phyloP scores from a whole-genome alignment of 2,329 filamentous ascomycete species.

The Endocalyx cinctus region DNA sequence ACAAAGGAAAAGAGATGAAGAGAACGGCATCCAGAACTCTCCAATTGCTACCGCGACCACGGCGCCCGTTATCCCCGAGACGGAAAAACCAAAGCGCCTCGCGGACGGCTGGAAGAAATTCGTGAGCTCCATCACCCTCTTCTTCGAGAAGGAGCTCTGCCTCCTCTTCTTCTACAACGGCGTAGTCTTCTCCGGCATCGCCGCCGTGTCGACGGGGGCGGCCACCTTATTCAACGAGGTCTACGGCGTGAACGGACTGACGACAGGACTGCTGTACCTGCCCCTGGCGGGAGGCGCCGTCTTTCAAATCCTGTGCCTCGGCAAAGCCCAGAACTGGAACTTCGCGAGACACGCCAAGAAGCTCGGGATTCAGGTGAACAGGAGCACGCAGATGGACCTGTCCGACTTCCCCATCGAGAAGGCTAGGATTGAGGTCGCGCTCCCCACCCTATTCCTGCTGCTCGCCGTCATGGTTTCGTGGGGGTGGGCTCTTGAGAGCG shows the following conservation, averaged over 20 bases:
- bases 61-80: too few species aligned
- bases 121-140: conserved; percentile 46
- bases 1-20: too few species aligned
- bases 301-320: conserved; percentile 43
- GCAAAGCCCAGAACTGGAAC: conserved; percentile 58
- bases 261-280: conserved; percentile 48
- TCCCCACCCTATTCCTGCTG: conserved; percentile 49
- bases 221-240: conserved; percentile 44
- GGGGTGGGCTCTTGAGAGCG: conserved; percentile 51
- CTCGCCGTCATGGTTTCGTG: conserved; percentile 50
- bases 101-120: conserved; percentile 22
- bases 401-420: conserved; percentile 47
- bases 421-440: conserved; percentile 48
- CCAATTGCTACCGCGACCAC: not conserved
- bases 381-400: conserved; percentile 48
- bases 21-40: not conserved
- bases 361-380: conserved; percentile 55
- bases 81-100: too few species aligned
- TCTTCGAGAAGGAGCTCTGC: conserved; percentile 53
- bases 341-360: conserved; percentile 60
- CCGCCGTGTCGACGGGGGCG: conserved; percentile 47
- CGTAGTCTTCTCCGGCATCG: conserved; percentile 51
- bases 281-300: conserved; percentile 48
- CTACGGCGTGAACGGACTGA: conserved; percentile 44
- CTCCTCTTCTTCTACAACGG: conserved; percentile 47